Conservation (phyloP, 2,329 filamentous ascomycete species). For the Shiraia bambusicola region DNA sequence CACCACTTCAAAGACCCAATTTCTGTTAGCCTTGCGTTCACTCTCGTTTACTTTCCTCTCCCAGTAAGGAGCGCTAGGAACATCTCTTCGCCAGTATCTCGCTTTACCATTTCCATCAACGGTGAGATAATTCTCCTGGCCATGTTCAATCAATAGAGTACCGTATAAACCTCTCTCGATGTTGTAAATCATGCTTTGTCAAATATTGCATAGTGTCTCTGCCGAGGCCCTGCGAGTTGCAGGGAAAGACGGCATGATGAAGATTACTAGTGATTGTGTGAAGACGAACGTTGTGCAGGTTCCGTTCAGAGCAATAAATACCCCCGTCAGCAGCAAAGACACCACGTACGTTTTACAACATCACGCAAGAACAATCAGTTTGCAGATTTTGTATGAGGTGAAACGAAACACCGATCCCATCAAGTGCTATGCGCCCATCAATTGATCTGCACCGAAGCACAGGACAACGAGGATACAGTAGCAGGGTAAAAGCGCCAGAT, state of each 20-base stretch:
- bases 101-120: constrained; percentile 28
- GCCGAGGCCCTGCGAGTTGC: constrained; percentile 24
- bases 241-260: constrained; percentile 18
- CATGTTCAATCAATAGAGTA: constrained; percentile 8
- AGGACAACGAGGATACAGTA: constrained; percentile 24
- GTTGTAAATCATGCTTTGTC: constrained; percentile 26
- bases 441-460: constrained; percentile 17
- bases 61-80: constrained; percentile 12
- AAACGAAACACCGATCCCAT: constrained; percentile 40
- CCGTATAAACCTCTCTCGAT: constrained; percentile 19
- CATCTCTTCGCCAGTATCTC: constrained; percentile 23
- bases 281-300: no score
- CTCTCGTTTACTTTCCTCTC: constrained; percentile 14
- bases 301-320: no score
- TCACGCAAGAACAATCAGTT: not conserved
- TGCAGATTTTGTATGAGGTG: constrained; percentile 29
- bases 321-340: no score
- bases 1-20: not conserved
- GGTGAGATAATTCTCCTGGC: constrained; percentile 20
- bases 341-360: not conserved
- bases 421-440: constrained; percentile 24
- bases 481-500: constrained; percentile 36
- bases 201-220: constrained; percentile 24
- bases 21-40: no score
- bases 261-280: no score